Percentiles rank a stretch among this genome's conserved stretches.
Evolutionary conservation across 257 asterid species (phyloP).

Genomic region (Solanum sejunctum): DNA sequence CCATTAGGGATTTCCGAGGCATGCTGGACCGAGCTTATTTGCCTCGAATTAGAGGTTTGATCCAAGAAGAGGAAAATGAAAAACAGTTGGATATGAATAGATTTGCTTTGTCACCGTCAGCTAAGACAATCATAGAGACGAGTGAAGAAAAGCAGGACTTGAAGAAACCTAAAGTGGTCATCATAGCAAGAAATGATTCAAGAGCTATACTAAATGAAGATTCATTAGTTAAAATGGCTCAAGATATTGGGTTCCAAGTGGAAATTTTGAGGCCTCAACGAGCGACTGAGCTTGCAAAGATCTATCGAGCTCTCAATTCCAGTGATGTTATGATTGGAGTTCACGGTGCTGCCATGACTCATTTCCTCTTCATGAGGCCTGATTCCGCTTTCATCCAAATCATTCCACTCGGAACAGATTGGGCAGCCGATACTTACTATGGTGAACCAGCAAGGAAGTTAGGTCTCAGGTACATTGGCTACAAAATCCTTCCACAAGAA

Average conservation of each 20-base stretch:
- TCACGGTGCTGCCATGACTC: constrained; percentile 95
- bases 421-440: constrained; percentile 72
- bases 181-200: constrained; percentile 47
- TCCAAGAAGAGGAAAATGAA: constrained; percentile 17
- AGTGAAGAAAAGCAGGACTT: background rate
- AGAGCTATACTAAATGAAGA: constrained; percentile 55
- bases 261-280: constrained; percentile 38
- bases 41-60: constrained; percentile 29
- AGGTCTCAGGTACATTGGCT: constrained; percentile 58
- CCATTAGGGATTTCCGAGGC: constrained; percentile 17
- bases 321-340: constrained; percentile 75
- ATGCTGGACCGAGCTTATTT: constrained; percentile 26
- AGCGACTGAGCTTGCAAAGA: constrained; percentile 39
- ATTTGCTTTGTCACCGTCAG: constrained; percentile 3
- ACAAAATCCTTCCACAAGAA: constrained; percentile 56
- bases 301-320: constrained; percentile 45
- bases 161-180: constrained; percentile 39
- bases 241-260: constrained; percentile 53
- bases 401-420: constrained; percentile 62
- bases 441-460: constrained; percentile 49
- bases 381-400: constrained; percentile 69
- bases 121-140: background rate
- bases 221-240: constrained; percentile 32
- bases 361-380: constrained; percentile 58
- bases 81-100: background rate